Conservation (phyloP, 2,329 filamentous ascomycete genomes). For the Stagonosporopsis tanaceti region DNA sequence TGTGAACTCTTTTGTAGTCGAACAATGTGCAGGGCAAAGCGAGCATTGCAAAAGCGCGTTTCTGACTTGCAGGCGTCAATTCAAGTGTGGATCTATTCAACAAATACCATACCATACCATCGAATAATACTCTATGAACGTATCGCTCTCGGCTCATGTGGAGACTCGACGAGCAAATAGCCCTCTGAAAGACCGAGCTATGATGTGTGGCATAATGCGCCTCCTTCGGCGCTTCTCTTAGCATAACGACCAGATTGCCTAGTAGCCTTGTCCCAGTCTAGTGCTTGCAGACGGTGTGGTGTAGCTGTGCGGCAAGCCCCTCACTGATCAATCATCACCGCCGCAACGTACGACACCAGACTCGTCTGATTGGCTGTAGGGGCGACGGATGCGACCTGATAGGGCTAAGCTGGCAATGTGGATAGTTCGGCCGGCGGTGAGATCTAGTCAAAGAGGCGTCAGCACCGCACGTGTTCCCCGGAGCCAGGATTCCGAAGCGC, state of each 20-base stretch:
- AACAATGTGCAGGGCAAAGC: not conserved
- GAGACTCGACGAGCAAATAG: not conserved
- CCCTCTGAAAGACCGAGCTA: not conserved
- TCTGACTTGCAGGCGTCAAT: not conserved
- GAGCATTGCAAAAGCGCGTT: not conserved
- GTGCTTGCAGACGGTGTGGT: constrained; percentile 2
- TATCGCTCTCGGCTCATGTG: not conserved
- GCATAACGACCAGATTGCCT: not conserved
- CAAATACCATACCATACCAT: not conserved
- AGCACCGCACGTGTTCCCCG: constrained; percentile 20
- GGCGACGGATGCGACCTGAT: constrained; percentile 1
- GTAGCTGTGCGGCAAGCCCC: constrained; percentile 9
- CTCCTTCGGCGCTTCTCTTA: constrained; percentile 1
- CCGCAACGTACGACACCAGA: constrained; percentile 3
- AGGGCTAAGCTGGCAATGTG: constrained; percentile 14
- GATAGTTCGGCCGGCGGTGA: constrained; percentile 20
- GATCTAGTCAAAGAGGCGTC: constrained; percentile 14
- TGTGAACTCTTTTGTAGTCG: not conserved
- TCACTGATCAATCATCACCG: constrained; percentile 10
- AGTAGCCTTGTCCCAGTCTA: constrained; percentile 2
- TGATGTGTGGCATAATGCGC: constrained; percentile 2
- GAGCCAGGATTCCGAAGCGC: not conserved
- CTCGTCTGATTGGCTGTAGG: constrained; percentile 2
- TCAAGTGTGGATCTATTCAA: not conserved
- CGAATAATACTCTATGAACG: not conserved